Base-by-base conservation (phyloP, 78 protist species). In the Pigoraptor vietnamica region DNA sequence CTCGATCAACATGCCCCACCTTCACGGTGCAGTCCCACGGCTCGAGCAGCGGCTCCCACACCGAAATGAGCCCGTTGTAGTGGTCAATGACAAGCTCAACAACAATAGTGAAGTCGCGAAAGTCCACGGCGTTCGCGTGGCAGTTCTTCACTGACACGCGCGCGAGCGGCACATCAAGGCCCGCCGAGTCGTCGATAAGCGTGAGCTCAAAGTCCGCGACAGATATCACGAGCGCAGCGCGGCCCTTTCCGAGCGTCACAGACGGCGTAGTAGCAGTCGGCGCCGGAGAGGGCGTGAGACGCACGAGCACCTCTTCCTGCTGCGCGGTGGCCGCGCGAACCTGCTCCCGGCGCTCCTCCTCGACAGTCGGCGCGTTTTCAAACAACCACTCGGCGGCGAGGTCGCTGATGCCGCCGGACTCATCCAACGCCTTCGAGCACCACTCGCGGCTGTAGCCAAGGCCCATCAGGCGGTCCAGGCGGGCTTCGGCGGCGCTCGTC, bases 41-140 rank as follows among this genome's bases (percentile, higher is more conserved):
- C 89, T 86, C 89, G 2, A 86, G 1, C 10, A 38, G 24, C 89
- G 89, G 89, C 89, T 86, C 89, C 89, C 89, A 86, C 56, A 25
- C 32, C 89, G 89, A 36, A 23, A 86, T 86, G 40, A 21, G 40
- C 32, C 24, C n/a, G n/a, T 86, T 86, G 89, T 24, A 86, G 38
- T 79, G 84, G 10, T 79, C 84, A 2, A 79, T 2, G n/a, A 48
- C 67, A 48, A 48, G 6, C 67, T 48, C 67, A 2, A 79, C 34
- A 79, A 79, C 32, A 19, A 79, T 2, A 2, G 23, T 19, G 14
- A 79, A 25, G 1, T 25, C n/a, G 84, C 84, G 1, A 2, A 14
- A 25, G 84, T 79, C 84, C 34, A 19, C n/a, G 35, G 32, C 34
- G 1, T 79, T 25, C 32, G 84, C 84, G 32, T 19, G 23, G 34